Evolutionary conservation across 257 asterid species (phyloP).

Genomic region (Solanum pennellii): DNA sequence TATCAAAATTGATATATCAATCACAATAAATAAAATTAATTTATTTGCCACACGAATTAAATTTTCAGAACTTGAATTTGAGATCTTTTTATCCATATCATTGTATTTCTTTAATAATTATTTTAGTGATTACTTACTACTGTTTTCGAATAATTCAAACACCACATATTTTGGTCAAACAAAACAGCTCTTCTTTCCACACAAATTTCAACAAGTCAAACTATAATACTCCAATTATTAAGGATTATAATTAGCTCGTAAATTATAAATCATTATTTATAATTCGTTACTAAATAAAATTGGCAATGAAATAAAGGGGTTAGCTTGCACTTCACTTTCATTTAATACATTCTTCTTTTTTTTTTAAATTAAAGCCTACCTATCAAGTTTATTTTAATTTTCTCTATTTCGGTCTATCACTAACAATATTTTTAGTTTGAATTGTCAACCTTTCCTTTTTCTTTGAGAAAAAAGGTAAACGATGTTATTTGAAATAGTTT

Average conservation of each 20-base stretch:
- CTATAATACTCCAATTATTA: background rate
- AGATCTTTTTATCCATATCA: no score
- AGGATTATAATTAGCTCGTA: background rate
- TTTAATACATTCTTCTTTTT: background rate
- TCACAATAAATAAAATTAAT: background rate
- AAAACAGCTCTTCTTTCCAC: background rate
- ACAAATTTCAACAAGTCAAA: background rate
- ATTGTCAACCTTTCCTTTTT: background rate
- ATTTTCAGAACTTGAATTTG: accelerated
- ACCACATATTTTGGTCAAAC: background rate
- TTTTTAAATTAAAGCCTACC: no score
- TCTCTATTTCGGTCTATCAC: accelerated
- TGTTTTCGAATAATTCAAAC: background rate
- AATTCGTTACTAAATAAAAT: background rate
- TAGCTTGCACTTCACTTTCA: background rate
- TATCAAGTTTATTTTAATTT: no score
- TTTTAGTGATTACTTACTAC: background rate
- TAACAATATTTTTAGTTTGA: background rate
- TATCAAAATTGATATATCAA: background rate
- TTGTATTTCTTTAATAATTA: no score
- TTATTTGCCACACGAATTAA: background rate
- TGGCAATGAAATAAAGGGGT: background rate
- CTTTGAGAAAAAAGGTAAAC: background rate
- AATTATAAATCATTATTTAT: background rate
- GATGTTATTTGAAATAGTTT: background rate